phyloP scores from a whole-genome alignment of 2,329 filamentous ascomycete genomes.

The Penicillium italicum region DNA sequence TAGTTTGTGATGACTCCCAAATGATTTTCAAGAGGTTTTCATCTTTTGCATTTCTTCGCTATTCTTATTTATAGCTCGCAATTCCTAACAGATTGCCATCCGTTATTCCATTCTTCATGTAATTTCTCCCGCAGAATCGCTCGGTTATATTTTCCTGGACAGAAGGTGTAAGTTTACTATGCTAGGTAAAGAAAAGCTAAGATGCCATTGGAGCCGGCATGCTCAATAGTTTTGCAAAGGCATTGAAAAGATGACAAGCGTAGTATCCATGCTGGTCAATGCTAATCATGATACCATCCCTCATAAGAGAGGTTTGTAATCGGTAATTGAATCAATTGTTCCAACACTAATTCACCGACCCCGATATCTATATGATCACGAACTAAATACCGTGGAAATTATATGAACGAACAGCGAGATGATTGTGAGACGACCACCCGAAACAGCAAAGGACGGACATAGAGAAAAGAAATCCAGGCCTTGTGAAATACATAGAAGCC shows the following conservation, averaged over 20 bases:
- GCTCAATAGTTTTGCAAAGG: neutral
- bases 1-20: neutral
- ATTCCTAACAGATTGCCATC: neutral
- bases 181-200: neutral
- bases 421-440: neutral
- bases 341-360: too few species aligned
- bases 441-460: neutral
- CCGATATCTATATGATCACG: neutral
- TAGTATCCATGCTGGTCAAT: neutral
- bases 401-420: neutral
- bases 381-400: neutral
- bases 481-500: neutral
- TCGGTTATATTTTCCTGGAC: neutral
- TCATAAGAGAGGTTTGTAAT: neutral
- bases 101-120: neutral
- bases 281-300: neutral
- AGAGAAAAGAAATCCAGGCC: neutral
- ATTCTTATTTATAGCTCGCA: neutral
- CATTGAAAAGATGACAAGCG: neutral
- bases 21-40: too few species aligned
- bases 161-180: neutral
- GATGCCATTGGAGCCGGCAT: neutral
- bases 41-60: too few species aligned
- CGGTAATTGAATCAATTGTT: neutral
- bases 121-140: neutral